phyloP scores from a whole-genome alignment of 768 basidiomycete species.

The Lyophyllum atratum region DNA sequence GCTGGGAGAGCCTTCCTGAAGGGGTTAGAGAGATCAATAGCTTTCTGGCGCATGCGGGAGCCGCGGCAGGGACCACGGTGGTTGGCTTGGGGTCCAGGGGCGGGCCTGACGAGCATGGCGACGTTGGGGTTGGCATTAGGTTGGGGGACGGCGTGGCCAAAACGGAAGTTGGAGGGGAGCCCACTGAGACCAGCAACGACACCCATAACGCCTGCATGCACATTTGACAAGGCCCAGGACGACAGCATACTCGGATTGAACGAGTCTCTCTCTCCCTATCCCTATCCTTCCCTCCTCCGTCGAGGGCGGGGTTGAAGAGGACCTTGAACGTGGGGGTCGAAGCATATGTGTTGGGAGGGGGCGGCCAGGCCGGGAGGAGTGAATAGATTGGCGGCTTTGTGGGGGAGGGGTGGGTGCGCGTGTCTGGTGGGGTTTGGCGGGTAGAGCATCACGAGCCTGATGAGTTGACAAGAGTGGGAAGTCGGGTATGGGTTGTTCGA shows the following conservation, averaged over 20 bases:
- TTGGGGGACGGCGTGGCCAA: constrained; percentile 37
- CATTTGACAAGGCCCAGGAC: too few relatives aligned
- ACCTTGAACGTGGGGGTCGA: constrained; percentile 55
- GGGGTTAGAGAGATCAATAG: constrained; percentile 50
- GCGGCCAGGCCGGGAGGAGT: constrained; percentile 53
- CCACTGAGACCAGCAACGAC: too few relatives aligned
- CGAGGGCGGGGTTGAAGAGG: constrained; percentile 60
- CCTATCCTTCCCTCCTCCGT: too few relatives aligned
- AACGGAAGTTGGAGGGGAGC: constrained; percentile 30
- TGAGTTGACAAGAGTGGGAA: neutral
- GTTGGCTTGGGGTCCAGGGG: neutral
- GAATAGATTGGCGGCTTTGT: too few relatives aligned
- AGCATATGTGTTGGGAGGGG: constrained; percentile 50
- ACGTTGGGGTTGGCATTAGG: constrained; percentile 12
- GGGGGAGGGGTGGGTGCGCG: too few relatives aligned
- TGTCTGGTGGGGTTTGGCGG: neutral
- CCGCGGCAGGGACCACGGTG: constrained; percentile 25
- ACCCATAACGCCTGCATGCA: too few relatives aligned
- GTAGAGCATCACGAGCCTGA: too few relatives aligned
- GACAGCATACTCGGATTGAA: neutral
- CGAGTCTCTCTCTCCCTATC: constrained; percentile 20
- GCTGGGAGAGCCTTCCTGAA: constrained; percentile 50
- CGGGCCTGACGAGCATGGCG: constrained; percentile 15
- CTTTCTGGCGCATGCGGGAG: constrained; percentile 46
- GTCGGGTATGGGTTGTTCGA: too few relatives aligned